Percentiles rank a stretch among this genome's conserved stretches.
phyloP scores from a whole-genome alignment of 208 protist genomes.

The Trichomonas vaginalis region DNA sequence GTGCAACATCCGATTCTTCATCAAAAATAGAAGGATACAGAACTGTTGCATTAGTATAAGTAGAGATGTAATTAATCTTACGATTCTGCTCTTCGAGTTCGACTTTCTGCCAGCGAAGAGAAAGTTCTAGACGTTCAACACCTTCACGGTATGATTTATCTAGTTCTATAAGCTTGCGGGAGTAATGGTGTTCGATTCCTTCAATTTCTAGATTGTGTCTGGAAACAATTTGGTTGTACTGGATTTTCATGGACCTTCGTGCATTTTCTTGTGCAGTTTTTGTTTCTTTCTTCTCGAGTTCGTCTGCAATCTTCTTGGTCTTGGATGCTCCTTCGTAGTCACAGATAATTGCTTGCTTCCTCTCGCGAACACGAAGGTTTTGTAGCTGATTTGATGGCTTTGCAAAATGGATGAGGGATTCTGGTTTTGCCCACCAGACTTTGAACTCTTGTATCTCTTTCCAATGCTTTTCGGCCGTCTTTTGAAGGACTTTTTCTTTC shows the following conservation, averaged over 20 bases:
- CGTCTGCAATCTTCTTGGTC: not conserved
- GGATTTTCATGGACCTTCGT: not conserved
- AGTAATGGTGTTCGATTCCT: not conserved
- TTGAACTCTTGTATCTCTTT: not conserved
- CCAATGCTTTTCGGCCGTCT: not conserved
- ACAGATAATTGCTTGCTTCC: not conserved
- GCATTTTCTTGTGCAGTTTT: not conserved
- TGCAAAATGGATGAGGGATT: not conserved
- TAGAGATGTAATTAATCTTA: not conserved
- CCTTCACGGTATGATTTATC: not conserved
- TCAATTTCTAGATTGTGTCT: not conserved
- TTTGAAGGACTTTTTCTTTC: not conserved
- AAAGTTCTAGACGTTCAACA: not conserved
- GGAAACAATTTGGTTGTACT: not conserved
- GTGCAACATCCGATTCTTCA: not conserved
- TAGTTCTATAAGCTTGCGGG: not conserved
- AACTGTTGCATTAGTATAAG: not conserved
- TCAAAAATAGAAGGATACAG: not conserved
- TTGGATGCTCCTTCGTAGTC: not conserved
- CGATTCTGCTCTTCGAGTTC: not conserved
- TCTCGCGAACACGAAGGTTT: not conserved
- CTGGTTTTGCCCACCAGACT: not conserved
- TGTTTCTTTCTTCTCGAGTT: conserved; percentile 1
- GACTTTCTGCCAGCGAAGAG: not conserved
- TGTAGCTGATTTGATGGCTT: not conserved